Percentiles rank a stretch among this genome's conserved stretches.
phyloP scores from a whole-genome alignment of 352 stramenopile species.

The Paralagenidium karlingii region DNA sequence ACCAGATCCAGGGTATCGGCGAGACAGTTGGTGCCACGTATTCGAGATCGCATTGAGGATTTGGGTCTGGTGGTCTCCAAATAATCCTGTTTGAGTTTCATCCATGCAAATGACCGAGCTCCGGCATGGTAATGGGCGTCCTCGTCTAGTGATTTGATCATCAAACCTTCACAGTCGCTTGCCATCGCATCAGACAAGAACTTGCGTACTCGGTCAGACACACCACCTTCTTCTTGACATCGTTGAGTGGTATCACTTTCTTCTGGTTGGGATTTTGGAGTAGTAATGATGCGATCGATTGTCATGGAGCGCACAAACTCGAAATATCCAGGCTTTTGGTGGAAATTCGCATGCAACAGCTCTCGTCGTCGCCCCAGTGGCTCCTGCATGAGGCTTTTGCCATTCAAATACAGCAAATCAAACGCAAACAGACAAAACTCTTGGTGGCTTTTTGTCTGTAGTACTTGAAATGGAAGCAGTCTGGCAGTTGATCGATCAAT shows the following conservation, averaged over 20 bases:
- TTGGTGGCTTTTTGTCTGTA: slow-evolving; percentile 60
- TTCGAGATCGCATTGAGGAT: slow-evolving; percentile 1
- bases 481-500: slow-evolving; percentile 25
- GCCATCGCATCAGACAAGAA: slow-evolving; percentile 37
- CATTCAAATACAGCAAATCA: slow-evolving; percentile 47
- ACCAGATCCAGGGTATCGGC: slow-evolving; percentile 95
- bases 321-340: slow-evolving; percentile 21
- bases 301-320: slow-evolving; percentile 56
- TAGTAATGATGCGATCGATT: slow-evolving; percentile 10
- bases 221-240: slow-evolving; percentile 1
- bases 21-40: slow-evolving; percentile 39
- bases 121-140: slow-evolving; percentile 52
- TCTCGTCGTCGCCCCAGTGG: slow-evolving; percentile 28
- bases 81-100: slow-evolving; percentile 81
- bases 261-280: not conserved
- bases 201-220: slow-evolving; percentile 8
- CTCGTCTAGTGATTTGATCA: slow-evolving; percentile 55
- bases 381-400: slow-evolving; percentile 26
- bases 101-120: slow-evolving; percentile 63
- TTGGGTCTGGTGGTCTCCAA: slow-evolving; percentile 9
- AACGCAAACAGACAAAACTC: slow-evolving; percentile 74
- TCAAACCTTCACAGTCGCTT: slow-evolving; percentile 64
- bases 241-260: not conserved
- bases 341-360: slow-evolving; percentile 18
- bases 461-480: slow-evolving; percentile 63